Base-by-base conservation (phyloP, 345 rosid genomes). In the Bruguiera parviflora region DNA sequence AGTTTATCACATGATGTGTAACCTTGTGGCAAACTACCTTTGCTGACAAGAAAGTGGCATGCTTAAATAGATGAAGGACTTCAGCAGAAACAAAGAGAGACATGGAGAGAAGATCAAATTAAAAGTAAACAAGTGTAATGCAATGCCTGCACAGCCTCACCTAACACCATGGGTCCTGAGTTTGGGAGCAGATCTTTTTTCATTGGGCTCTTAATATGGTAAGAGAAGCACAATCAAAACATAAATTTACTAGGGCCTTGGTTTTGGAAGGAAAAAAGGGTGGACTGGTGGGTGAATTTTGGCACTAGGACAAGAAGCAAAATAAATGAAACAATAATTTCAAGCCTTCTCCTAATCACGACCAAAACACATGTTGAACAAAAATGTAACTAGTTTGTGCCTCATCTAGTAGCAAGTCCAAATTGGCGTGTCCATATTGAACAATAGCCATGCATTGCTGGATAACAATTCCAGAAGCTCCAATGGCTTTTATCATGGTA, bases 331-430 rank as follows among this genome's bases (percentile, higher is more conserved):
- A 53, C 37, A 33, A 33, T 6, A 5, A 33, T 33, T 33, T 33
- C 37, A 33, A 33, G 37, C 7, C 37, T 33, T 33, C 37, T 1
- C 37, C 37, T 6, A 33, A 6, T 33, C 37, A 33, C 6, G 37
- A n/a, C n/a, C n/a, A n/a, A n/a, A n/a, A 33, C 37, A 33, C 11
- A 13, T 21, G 5, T 63, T 31, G 31, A 2, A 61, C 28, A 46
- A 28, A 35, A 10, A 29, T 8, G 29, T 4, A n/a, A 31, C 9
- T 18, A 46, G 5, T 25, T 31, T 67, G 67, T 64, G 71, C 80
- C 80, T 77, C 58, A 8, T 66, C 61, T 11, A 76, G 61, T 53
- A 33, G 37, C 37, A 4, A 33, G 8, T 33, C 37, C 37, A 33
- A 51, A 51, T 5, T 13, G 55, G 21, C 21, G 13, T 51, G 55